Percentiles rank a stretch among this genome's conserved stretches.
These are phyloP conservation scores for Wickerhamiella qilinensis DNA, from an alignment of 805 yeast genomes.

Conservation along the genomic window DNA sequence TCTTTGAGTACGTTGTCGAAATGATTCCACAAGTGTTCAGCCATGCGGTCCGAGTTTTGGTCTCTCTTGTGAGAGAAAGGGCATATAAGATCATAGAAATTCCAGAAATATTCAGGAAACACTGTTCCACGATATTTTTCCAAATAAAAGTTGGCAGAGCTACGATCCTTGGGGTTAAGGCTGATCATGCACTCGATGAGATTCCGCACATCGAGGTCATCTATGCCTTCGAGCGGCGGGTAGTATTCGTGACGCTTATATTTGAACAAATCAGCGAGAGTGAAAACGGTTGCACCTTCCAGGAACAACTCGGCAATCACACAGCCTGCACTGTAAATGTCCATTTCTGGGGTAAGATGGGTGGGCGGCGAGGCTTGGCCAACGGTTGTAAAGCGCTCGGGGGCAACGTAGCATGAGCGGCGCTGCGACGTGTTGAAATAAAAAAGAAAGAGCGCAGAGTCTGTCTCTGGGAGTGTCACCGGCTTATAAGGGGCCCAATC, in stretches of 20 bases:
- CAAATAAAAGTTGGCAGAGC: slow-evolving; percentile 38
- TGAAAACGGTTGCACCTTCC: slow-evolving; percentile 78
- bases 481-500: slow-evolving; percentile 87
- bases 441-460: slow-evolving; percentile 82
- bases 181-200: slow-evolving; percentile 49
- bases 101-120: slow-evolving; percentile 55
- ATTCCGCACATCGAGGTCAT: slow-evolving; percentile 32
- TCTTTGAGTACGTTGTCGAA: slow-evolving; percentile 4
- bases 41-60: slow-evolving; percentile 36
- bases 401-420: slow-evolving; percentile 81
- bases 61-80: slow-evolving; percentile 14
- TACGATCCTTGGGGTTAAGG: slow-evolving; percentile 45
- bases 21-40: slow-evolving; percentile 30
- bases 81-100: slow-evolving; percentile 12
- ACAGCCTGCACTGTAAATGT: slow-evolving; percentile 45
- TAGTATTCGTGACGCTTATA: slow-evolving; percentile 52
- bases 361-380: slow-evolving; percentile 16
- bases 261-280: slow-evolving; percentile 73
- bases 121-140: slow-evolving; percentile 30
- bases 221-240: slow-evolving; percentile 46
- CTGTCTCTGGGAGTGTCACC: slow-evolving; percentile 70
- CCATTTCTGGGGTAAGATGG: slow-evolving; percentile 48
- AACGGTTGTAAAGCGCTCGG: slow-evolving; percentile 54
- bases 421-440: slow-evolving; percentile 84
- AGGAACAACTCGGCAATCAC: slow-evolving; percentile 75